Conservation (phyloP, 2,329 filamentous ascomycete species). For the Thielaviopsis populi region DNA sequence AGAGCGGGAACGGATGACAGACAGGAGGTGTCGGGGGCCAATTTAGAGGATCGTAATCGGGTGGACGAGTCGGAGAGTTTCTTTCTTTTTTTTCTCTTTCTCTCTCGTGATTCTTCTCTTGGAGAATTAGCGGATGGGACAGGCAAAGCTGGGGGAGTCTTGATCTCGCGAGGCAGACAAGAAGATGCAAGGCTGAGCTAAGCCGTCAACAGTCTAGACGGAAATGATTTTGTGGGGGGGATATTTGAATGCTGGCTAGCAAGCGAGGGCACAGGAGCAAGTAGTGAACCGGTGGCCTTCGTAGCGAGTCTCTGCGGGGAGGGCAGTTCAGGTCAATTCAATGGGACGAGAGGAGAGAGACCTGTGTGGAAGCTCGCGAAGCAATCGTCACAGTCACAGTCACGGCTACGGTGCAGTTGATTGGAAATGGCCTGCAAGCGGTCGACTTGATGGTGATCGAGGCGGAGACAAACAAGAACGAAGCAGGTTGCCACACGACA, state of each 20-base stretch:
- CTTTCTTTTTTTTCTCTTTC: constrained; percentile 9
- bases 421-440: neutral
- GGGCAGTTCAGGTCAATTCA: neutral
- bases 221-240: too few species aligned
- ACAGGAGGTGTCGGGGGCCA: neutral
- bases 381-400: neutral
- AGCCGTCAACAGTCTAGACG: too few species aligned
- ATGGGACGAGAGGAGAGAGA: neutral
- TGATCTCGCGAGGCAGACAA: too few species aligned
- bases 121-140: too few species aligned
- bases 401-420: neutral
- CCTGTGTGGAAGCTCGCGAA: neutral
- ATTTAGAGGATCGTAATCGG: neutral
- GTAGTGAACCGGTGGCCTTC: neutral
- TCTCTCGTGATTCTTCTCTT: neutral
- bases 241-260: neutral
- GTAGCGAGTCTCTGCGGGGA: neutral
- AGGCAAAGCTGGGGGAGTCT: too few species aligned
- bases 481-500: neutral
- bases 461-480: neutral
- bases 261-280: neutral
- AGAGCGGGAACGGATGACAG: neutral
- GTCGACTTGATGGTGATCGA: neutral
- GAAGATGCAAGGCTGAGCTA: too few species aligned
- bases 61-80: neutral